Evolutionary conservation across 768 basidiomycete genomes (phyloP).

Genomic region (Rickenella mellea): DNA sequence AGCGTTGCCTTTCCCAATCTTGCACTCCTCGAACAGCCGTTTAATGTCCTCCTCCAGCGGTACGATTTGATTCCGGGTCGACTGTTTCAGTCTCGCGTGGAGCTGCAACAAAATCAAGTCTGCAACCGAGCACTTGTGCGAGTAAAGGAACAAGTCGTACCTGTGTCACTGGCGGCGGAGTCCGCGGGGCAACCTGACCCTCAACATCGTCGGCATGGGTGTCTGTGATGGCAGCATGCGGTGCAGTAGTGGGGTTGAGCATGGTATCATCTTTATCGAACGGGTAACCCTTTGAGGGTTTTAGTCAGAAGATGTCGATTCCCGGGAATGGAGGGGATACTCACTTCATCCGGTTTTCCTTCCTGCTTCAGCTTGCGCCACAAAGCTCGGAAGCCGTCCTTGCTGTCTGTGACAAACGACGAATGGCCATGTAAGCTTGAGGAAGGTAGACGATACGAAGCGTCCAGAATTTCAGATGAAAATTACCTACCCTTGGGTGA

Average conservation of each 20-base stretch:
- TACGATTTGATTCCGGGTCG: slow-evolving; percentile 35
- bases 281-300: slow-evolving; percentile 49
- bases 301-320: slow-evolving; percentile 14
- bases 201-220: neutral
- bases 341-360: slow-evolving; percentile 74
- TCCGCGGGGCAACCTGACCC: too few species aligned
- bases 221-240: neutral
- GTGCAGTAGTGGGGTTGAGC: slow-evolving; percentile 43
- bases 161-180: too few species aligned
- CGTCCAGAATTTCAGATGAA: slow-evolving; percentile 10
- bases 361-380: slow-evolving; percentile 76
- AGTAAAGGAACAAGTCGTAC: too few species aligned
- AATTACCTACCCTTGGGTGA: neutral
- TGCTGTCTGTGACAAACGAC: too few species aligned
- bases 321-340: slow-evolving; percentile 13
- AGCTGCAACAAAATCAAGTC: too few species aligned
- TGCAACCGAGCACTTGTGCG: too few species aligned
- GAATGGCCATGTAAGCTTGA: too few species aligned
- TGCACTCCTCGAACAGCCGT: slow-evolving; percentile 77
- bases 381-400: slow-evolving; percentile 54
- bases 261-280: slow-evolving; percentile 73
- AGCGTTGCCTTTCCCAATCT: slow-evolving; percentile 76
- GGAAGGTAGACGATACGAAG: too few species aligned
- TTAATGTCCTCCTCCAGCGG: slow-evolving; percentile 80
- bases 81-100: slow-evolving; percentile 10